These are phyloP conservation scores for Ogataea neopini DNA, from an alignment of 805 yeast genomes.

Conservation along the genomic window DNA sequence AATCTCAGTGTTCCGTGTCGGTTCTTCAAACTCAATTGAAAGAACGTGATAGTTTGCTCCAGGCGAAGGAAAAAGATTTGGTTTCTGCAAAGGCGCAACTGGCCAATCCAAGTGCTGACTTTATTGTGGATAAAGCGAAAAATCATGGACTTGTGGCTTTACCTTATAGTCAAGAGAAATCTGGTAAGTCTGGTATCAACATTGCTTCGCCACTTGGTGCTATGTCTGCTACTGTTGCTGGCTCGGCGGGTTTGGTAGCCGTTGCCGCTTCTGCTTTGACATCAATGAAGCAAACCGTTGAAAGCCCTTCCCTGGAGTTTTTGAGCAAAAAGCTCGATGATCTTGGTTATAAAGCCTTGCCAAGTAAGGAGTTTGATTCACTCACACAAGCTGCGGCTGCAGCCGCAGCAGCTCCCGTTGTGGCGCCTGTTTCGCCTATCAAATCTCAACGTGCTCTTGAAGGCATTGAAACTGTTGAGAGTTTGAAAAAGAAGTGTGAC, in stretches of 20 bases:
- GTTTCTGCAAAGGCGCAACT: constrained; percentile 14
- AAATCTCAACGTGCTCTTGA: constrained; percentile 15
- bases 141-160: constrained; percentile 11
- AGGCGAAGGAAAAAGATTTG: constrained; percentile 1
- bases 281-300: constrained; percentile 17
- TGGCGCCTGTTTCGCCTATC: constrained; percentile 16
- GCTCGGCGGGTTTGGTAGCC: constrained; percentile 38
- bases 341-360: constrained; percentile 30
- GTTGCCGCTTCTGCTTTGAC: constrained; percentile 34
- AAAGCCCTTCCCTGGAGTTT: constrained; percentile 31
- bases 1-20: background rate
- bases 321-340: constrained; percentile 23
- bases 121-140: constrained; percentile 26
- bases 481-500: constrained; percentile 27
- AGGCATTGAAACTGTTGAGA: constrained; percentile 25
- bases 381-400: constrained; percentile 12
- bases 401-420: constrained; percentile 7
- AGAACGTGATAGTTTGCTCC: background rate
- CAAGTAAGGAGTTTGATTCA: constrained; percentile 24
- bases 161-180: background rate
- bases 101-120: constrained; percentile 30
- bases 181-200: background rate
- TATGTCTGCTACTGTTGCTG: constrained; percentile 24
- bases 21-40: background rate
- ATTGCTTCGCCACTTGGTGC: background rate